These are phyloP conservation scores for Carex arenaria DNA, from an alignment of 202 grass and related monocot genomes.

Conservation along the genomic window DNA sequence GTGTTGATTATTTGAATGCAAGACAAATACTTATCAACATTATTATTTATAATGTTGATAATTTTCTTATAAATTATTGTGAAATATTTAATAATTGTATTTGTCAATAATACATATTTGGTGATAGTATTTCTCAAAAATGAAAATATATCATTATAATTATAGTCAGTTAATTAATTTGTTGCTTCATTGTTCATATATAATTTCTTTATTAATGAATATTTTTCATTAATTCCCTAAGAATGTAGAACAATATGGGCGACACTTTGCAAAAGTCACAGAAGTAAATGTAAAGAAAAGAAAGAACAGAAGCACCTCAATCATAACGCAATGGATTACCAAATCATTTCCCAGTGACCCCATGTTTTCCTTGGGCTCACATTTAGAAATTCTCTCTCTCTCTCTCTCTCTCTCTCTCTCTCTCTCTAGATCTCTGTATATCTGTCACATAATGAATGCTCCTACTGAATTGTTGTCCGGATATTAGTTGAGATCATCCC, in stretches of 20 bases:
- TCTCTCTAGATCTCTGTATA: neutral
- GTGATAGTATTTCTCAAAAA: neutral
- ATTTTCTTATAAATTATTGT: too few relatives aligned
- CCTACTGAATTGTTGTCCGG: constrained; percentile 21
- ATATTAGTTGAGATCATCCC: constrained; percentile 31
- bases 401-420: neutral
- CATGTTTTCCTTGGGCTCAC: neutral
- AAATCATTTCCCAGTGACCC: constrained; percentile 31
- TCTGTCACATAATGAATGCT: constrained; percentile 18
- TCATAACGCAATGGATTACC: constrained; percentile 44
- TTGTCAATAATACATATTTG: too few relatives aligned
- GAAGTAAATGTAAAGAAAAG: constrained; percentile 14
- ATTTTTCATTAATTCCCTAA: neutral
- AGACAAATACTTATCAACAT: too few relatives aligned
- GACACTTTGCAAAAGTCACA: neutral
- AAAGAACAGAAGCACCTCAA: constrained; percentile 25
- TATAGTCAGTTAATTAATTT: neutral
- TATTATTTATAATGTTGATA: too few relatives aligned
- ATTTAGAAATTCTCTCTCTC: neutral
- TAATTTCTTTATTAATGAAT: neutral
- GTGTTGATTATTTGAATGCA: too few relatives aligned
- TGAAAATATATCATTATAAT: neutral
- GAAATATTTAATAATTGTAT: too few relatives aligned
- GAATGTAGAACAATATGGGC: neutral
- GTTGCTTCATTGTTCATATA: neutral